phyloP scores from a whole-genome alignment of 768 basidiomycete genomes.

The Termitomyces sp. region DNA sequence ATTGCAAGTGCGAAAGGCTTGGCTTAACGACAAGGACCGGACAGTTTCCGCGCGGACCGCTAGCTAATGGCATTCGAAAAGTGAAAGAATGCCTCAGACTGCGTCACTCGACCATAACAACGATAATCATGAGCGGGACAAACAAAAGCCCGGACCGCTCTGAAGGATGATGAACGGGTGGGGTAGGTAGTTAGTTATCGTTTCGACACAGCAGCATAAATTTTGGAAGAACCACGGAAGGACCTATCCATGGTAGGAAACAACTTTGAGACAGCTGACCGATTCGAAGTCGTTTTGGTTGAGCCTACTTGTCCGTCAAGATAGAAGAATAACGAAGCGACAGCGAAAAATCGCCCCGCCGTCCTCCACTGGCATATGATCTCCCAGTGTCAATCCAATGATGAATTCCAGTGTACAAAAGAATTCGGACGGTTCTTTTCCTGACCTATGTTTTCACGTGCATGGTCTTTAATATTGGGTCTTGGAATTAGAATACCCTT shows the following conservation, averaged over 20 bases:
- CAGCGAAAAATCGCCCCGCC: background rate
- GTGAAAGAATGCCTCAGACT: background rate
- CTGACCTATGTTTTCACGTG: too few species aligned
- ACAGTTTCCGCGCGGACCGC: background rate
- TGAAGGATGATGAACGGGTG: background rate
- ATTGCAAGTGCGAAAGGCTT: background rate
- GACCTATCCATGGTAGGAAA: background rate
- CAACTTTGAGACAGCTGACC: background rate
- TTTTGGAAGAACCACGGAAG: slow-evolving; percentile 9
- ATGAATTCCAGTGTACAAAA: too few species aligned
- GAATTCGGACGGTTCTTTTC: background rate
- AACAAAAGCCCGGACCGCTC: slow-evolving; percentile 12
- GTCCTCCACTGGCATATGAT: background rate
- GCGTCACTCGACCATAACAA: background rate
- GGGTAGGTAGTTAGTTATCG: background rate
- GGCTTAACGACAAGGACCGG: background rate
- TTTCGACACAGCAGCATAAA: slow-evolving; percentile 19
- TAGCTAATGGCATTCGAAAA: background rate
- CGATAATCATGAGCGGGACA: slow-evolving; percentile 21
- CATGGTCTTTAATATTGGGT: too few species aligned
- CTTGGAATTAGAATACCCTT: background rate
- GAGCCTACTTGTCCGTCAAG: background rate
- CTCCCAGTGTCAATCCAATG: background rate
- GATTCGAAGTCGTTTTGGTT: background rate
- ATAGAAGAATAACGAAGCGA: background rate